phyloP scores from a whole-genome alignment of 164 flowering plant species.

The Liquidambar formosana region DNA sequence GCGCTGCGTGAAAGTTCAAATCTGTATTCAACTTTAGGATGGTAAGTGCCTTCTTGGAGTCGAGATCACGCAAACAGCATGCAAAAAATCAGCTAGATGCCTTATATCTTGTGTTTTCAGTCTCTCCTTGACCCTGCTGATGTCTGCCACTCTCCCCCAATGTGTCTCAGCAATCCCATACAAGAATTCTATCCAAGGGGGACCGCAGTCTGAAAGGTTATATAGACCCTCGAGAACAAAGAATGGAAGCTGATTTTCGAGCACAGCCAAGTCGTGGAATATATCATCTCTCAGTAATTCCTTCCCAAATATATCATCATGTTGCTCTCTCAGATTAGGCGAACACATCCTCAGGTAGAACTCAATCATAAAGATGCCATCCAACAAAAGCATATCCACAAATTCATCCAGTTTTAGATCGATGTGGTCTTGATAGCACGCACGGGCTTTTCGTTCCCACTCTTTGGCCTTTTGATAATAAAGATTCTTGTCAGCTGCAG shows the following conservation, averaged over 20 bases:
- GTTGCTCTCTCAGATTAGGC: no score
- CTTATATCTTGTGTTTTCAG: no score
- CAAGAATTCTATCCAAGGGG: no score
- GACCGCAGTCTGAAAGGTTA: no score
- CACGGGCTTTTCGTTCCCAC: not conserved
- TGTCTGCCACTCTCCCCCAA: no score
- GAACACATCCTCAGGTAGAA: no score
- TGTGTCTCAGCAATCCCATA: no score
- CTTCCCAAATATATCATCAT: not conserved
- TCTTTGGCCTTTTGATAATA: not conserved
- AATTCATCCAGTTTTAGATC: not conserved
- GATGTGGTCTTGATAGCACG: not conserved
- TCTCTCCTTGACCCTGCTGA: no score
- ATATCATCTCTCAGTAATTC: not conserved
- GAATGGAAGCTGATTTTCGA: conserved; percentile 1
- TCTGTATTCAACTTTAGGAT: not conserved
- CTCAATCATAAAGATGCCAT: not conserved
- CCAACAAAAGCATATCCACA: not conserved
- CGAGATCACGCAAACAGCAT: no score
- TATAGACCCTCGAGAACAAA: not conserved
- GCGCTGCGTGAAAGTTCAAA: not conserved
- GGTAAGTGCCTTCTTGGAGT: no score
- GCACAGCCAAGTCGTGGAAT: not conserved
- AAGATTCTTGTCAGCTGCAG: not conserved
- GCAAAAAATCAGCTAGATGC: no score